These are phyloP conservation scores for Boletus smithii DNA, from an alignment of 1,284 basidiomycete genomes.

Conservation along the genomic window DNA sequence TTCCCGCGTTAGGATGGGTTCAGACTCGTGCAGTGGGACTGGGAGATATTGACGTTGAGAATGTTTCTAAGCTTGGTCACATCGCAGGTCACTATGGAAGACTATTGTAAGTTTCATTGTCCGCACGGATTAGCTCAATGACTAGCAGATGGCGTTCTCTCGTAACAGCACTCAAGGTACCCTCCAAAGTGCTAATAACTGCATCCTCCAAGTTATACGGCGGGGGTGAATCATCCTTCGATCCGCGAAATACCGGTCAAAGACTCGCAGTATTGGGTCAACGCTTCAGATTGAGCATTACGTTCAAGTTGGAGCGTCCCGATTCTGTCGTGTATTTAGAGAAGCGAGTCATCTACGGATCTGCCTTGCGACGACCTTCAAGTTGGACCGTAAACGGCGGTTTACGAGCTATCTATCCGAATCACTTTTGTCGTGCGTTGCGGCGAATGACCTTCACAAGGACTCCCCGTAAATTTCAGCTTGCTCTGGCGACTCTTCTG, in stretches of 20 bases:
- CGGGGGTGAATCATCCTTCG: not conserved
- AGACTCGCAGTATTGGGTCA: constrained; percentile 11
- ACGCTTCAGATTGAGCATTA: constrained; percentile 8
- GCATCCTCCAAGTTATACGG: not conserved
- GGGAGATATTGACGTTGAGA: not conserved
- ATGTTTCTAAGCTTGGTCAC: not conserved
- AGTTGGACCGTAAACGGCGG: constrained; percentile 5
- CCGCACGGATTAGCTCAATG: too few relatives aligned
- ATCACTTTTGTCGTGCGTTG: constrained; percentile 11
- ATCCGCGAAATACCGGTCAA: not conserved
- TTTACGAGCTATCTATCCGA: constrained; percentile 15
- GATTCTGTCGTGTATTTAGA: constrained; percentile 5
- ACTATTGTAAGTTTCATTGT: not conserved
- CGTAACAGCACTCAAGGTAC: not conserved
- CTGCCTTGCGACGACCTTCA: constrained; percentile 4
- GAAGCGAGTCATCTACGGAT: constrained; percentile 7
- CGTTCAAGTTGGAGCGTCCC: constrained; percentile 5
- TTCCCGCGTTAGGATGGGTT: constrained; percentile 6
- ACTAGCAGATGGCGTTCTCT: constrained; percentile 1
- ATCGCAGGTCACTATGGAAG: not conserved
- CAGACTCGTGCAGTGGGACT: not conserved
- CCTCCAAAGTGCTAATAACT: not conserved
- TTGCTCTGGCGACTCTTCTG: not conserved
- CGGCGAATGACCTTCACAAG: constrained; percentile 1
- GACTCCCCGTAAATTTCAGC: too few relatives aligned